Base-by-base conservation (phyloP, 306 rosid genomes). In the Cucurbita maxima region DNA sequence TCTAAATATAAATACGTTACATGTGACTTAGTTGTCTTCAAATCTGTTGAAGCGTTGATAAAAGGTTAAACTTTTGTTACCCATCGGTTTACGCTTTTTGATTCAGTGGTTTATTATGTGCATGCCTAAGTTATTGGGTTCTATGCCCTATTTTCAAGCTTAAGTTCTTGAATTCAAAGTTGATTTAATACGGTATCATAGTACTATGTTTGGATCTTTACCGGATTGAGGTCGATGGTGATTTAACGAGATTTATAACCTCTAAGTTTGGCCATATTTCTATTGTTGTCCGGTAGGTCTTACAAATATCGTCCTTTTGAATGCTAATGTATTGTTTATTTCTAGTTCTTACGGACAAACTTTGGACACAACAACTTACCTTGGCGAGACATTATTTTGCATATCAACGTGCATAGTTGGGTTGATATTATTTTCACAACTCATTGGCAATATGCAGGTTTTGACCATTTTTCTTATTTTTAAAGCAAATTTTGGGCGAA, bases 401-500 rank as follows among this genome's bases (percentile, higher is more conserved):
- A 84, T 94, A 66, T 2, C 80, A 48, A 47, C 86, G 20, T 87
- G 94, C 79, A 79, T 90, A 67, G 73, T 81, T 75, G 98, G 97
- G 70, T 76, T 90, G 56, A 81, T 89, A 69, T 79, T 94, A 18
- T 83, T 82, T 73, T 78, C 96, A 18, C 89, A 89, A 58, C 81
- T 94, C 82, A 89, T 94, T 78, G 98, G 98, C 66, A 89, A 90
- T 82, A 85, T 94, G 94, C 96, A 90, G 96, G 98, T 90, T 82
- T 52, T 72, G 43, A n/a, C 20, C 15, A 7, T 11, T 41, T 41
- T 73, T 43, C 63, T 4, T 38, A 36, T 18, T 44, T 44, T 66
- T 16, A 62, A 62, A 41, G 16, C 52, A 63, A 41, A 19, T 63
- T 16, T 63, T 16, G 41, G 45, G 9, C 18, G 15, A 15, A 18